Evolutionary conservation across 768 basidiomycete species (phyloP).

Genomic region (Mycena capillaripes): DNA sequence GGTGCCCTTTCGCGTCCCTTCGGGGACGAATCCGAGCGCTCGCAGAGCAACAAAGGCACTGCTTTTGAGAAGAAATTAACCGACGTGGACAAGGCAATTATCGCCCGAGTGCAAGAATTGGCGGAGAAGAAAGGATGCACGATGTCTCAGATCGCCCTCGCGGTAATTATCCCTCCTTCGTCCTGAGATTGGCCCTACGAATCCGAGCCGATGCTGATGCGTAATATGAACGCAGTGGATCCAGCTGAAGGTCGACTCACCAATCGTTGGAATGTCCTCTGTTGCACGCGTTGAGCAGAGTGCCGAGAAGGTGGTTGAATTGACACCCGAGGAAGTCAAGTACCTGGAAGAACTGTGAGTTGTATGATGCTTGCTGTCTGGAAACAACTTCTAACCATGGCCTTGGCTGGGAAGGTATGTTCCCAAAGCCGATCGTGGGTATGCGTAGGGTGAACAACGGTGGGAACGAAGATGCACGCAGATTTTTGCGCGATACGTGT

Average conservation of each 20-base stretch:
- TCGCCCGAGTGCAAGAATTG: constrained; percentile 55
- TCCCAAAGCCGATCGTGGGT: constrained; percentile 28
- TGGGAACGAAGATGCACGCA: no score
- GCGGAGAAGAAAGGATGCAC: constrained; percentile 55
- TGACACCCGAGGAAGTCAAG: constrained; percentile 59
- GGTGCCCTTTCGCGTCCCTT: constrained; percentile 57
- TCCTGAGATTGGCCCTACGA: no score
- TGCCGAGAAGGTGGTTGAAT: constrained; percentile 40
- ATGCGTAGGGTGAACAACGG: neutral
- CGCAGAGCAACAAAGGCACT: constrained; percentile 34
- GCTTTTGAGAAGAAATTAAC: constrained; percentile 36
- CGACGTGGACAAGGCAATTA: constrained; percentile 48
- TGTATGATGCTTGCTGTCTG: neutral
- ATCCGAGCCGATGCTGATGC: neutral
- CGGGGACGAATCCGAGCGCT: constrained; percentile 40
- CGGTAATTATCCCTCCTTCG: constrained; percentile 34
- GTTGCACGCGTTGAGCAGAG: constrained; percentile 38
- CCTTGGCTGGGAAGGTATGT: constrained; percentile 13
- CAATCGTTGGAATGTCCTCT: constrained; percentile 44
- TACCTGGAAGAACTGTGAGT: constrained; percentile 56
- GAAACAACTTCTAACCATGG: neutral
- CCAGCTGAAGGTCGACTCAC: constrained; percentile 50
- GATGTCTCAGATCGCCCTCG: constrained; percentile 63
- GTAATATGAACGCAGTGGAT: constrained; percentile 51
- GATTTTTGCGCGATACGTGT: no score